Evolutionary conservation across 148 eudicot species (phyloP), one percentile per base, ranked within the genome.

Genomic region (Vaccinium myrtillus): DNA sequence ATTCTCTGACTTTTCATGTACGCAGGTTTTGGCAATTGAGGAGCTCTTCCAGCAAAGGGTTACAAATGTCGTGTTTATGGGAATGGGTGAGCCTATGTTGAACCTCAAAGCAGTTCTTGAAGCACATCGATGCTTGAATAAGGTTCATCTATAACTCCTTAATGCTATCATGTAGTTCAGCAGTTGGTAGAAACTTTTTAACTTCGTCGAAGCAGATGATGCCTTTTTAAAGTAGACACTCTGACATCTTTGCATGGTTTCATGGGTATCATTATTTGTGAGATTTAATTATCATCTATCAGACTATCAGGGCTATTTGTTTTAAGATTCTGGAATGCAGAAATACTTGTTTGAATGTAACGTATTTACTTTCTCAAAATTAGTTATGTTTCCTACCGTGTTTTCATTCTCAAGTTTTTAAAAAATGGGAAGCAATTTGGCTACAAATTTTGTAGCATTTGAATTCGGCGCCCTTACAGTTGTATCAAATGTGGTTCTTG

Each of bases 71-170:
- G 99, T 97, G 81, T 97, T 97, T 85, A 97, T 97, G 99, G 99
- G 99, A 71, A 97, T 97, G 99, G 99, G 98, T 49, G 99, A 97
- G 90, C 99, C 99, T 23, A 97, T 97, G 99, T 87, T 97, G 85
- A 97, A 97, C 90, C 21, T 97, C 88, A 95, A 97, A 91, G 88
- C 93, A 85, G 99, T 97, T 83, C 89, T 97, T 85, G 98, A 92
- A 90, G 99, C 99, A 14, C 99, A 97, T 78, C 93, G 90, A 81
- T 95, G 99, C 89, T 83, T 97, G 84, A 97, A 97, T 86, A 94
- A 95, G 98, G 99, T 94, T 78, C 36, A 30, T 55, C 48, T 80
- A 36, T 51, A 75, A 30, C 65, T 77, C 76, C 73, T 69, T 80
- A 39, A 78, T 49, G 73, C 69, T 63, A 59, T 84, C 49, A 46